Evolutionary conservation across 1,284 basidiomycete genomes (phyloP), one percentile per base, ranked within the genome.

Genomic region (Pholiota adiposa): DNA sequence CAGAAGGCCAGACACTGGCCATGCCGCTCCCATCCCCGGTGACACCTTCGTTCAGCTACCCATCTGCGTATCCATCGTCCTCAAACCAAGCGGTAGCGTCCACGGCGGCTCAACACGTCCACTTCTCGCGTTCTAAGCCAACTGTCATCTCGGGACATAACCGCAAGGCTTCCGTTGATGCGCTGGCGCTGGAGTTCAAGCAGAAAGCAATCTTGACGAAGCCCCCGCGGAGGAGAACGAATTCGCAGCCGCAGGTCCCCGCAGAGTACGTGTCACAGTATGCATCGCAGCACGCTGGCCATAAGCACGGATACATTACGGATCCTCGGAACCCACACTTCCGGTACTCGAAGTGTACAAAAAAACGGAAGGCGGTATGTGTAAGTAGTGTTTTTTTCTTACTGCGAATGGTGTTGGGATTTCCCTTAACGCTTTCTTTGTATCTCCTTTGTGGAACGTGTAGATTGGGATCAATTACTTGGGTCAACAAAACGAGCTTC

Each of bases 381-480:
- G 88, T 90, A 67, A 69, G 87, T 78, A 16, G 23, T 50, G n/a
- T 57, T 25, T n/a, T 55, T 51, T 49, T 46, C 40, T 27, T n/a
- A 19, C 9, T 14, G 12, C 21, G 8, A 16, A 38, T 25, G 46
- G 41, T 9, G 53, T 27, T 25, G 18, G 51, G 23, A 46, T 14
- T 21, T 0, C 4, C n/a, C 14, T 23, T 46, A 23, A 46, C 4
- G 16, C 11, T 7, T 38, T 38, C 36, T 9, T 9, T 38, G 36
- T n/a, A 9, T 9, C 36, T 21, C 40, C 18, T 23, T 25, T 46
- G 12, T 25, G 3, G 44, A 23, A 27, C 27, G 12, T 31, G 31
- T 62, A 87, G 88, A 87, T 93, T 63, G 91, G 90, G 0, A 88
- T 95, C 67, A 95, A 95, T 73, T 96, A 96, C 69, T 70, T 69